Conservation (phyloP, 2,329 filamentous ascomycete genomes). For the Daldinia sp. region DNA sequence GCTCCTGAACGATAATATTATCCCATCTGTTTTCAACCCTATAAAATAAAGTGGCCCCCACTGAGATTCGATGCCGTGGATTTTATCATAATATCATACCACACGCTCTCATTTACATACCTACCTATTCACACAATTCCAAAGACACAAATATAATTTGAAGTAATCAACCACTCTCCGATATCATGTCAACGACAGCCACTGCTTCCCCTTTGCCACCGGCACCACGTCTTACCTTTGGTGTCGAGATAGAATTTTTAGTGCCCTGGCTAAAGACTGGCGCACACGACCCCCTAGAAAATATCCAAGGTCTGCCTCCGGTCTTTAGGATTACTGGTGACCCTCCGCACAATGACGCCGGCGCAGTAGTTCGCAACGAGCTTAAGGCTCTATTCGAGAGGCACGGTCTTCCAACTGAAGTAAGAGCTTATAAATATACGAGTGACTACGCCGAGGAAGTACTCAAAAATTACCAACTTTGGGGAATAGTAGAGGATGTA, state of each 20-base stretch:
- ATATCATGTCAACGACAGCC: constrained; percentile 9
- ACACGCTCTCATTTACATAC: not conserved
- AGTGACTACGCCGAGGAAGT: not conserved
- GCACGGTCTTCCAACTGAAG: not conserved
- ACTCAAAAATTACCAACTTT: not conserved
- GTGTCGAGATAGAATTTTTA: constrained; percentile 34
- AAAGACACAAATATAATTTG: not conserved
- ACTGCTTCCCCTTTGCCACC: not conserved
- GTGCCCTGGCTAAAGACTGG: constrained; percentile 6
- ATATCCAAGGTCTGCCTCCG: constrained; percentile 11
- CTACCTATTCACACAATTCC: not conserved
- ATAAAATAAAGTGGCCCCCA: no score
- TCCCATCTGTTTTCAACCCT: no score
- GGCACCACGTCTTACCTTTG: constrained; percentile 23
- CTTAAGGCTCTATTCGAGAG: not conserved
- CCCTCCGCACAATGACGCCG: not conserved
- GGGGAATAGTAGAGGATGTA: not conserved
- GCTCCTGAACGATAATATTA: not conserved
- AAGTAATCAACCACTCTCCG: not conserved
- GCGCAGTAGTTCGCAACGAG: not conserved
- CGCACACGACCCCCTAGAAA: not conserved
- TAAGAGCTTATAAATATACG: not conserved
- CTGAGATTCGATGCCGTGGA: no score
- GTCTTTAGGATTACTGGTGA: not conserved
- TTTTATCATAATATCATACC: no score